phyloP scores from a whole-genome alignment of 2,329 filamentous ascomycete genomes.

The Cryphonectria nitschkei region DNA sequence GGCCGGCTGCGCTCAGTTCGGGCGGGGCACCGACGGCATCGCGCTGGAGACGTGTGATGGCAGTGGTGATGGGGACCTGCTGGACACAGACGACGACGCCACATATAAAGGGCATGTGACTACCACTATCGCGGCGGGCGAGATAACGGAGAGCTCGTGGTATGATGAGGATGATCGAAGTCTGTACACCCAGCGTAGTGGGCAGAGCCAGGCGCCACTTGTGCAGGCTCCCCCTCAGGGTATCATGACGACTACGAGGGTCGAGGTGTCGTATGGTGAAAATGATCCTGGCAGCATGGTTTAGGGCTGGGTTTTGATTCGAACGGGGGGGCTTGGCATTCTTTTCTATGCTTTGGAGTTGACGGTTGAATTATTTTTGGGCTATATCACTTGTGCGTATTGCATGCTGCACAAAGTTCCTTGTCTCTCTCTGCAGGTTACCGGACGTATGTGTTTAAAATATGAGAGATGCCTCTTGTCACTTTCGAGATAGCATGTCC shows the following conservation, averaged over 20 bases:
- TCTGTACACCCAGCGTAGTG: neutral
- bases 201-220: slow-evolving; percentile 14
- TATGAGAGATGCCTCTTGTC: neutral
- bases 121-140: slow-evolving; percentile 2
- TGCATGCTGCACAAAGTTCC: neutral
- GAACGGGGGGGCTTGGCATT: neutral
- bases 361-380: neutral
- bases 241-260: slow-evolving; percentile 15
- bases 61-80: neutral
- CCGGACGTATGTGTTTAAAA: neutral
- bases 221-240: neutral
- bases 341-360: neutral
- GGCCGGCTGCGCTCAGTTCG: slow-evolving; percentile 8
- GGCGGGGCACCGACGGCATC: slow-evolving; percentile 9
- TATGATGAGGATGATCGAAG: neutral
- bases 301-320: neutral
- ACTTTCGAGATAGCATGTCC: neutral
- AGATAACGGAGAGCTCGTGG: neutral
- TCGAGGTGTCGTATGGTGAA: slow-evolving; percentile 9
- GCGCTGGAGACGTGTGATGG: slow-evolving; percentile 5
- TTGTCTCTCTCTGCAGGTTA: neutral
- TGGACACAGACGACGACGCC: neutral
- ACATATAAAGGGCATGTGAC: neutral
- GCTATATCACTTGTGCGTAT: neutral
- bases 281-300: neutral